Base-by-base conservation (phyloP, 169 alveolate species). In the Neospora caninum region DNA sequence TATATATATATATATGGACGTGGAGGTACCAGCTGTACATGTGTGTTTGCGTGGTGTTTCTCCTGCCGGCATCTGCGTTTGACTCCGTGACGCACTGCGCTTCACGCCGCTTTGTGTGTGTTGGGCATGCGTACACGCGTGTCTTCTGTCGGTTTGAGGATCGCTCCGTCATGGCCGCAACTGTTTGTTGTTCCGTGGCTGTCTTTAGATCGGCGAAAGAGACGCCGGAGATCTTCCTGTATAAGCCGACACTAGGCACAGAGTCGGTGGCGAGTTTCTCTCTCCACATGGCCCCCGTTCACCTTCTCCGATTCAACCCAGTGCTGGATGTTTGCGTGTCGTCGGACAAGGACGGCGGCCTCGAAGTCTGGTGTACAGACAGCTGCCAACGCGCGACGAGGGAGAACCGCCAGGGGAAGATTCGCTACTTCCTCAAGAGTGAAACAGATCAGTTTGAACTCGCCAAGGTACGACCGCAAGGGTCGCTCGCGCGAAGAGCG, bases 311-410 rank as follows among this genome's bases (percentile, higher is more conserved):
- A 42, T 96, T 95, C 91, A 94, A 96, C 54, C 94, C 96, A 45
- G 83, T 49, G 29, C 94, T 95, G 64, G 96, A 96, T 45, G 91
- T 97, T 25, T 97, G 98, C 91, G 92, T 97, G 45, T 92, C 97
- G 0, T 97, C 97, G 39, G 98, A 97, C 95, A 84, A 93, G 41
- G 92, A 69, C 41, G 99, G 99, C 2, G 97, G 96, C 31, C 94
- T 97, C 53, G 99, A 97, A 43, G 86, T 97, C 53, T 97, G 97
- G 95, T 97, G 97, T 78, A 96, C 96, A 34, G 95, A 94, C n/a
- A 96, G 97, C 64, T 96, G 97, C 92, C 95, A 97, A 78, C 94
- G 97, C 41, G 98, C 98, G 83, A 93, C 93, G 36, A 84, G 91
- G 9, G 94, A 91, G 22, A 69, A 45, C 70, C 89, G 49, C 39